Percentiles rank a stretch among this genome's conserved stretches.
phyloP scores from a whole-genome alignment of 2,329 filamentous ascomycete species.

The Cladobotryum mycophilum region DNA sequence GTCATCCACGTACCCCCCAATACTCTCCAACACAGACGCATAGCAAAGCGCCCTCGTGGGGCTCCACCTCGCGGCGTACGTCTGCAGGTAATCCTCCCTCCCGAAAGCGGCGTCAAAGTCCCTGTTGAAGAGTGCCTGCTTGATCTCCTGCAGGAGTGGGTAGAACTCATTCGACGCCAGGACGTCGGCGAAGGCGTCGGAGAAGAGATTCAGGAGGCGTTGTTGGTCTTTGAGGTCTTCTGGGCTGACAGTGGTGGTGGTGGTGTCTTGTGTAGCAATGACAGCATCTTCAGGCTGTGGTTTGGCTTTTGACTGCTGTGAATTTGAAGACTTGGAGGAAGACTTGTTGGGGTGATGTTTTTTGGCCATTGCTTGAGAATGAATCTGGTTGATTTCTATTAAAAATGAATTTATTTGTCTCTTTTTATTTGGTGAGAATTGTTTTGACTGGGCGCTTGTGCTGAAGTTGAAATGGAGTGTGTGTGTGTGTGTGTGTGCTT shows the following conservation, averaged over 20 bases:
- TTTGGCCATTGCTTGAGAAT: not conserved
- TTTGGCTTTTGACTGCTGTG: not conserved
- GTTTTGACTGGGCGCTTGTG: not conserved
- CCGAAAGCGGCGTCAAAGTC: conserved; percentile 81
- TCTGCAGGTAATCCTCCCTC: conserved; percentile 61
- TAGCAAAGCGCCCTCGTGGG: conserved; percentile 81
- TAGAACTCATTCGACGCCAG: conserved; percentile 43
- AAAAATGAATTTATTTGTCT: not conserved
- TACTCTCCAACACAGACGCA: conserved; percentile 43
- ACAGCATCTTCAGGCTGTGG: not conserved
- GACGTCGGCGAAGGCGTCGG: conserved; percentile 51
- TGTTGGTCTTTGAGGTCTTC: conserved; percentile 46
- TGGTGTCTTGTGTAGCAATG: not conserved
- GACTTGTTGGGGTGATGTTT: not conserved
- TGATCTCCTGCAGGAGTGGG: conserved; percentile 69
- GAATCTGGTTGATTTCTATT: not conserved
- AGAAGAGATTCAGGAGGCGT: conserved; percentile 67
- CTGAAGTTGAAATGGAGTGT: no score
- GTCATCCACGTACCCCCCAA: conserved; percentile 29
- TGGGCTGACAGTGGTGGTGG: conserved; percentile 10
- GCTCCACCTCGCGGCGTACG: conserved; percentile 88
- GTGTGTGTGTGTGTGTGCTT: not conserved
- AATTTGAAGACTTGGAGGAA: not conserved
- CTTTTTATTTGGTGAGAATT: not conserved
- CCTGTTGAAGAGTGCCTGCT: conserved; percentile 76